Conservation (phyloP, 805 yeast species). For the Danielia reshetovae region DNA sequence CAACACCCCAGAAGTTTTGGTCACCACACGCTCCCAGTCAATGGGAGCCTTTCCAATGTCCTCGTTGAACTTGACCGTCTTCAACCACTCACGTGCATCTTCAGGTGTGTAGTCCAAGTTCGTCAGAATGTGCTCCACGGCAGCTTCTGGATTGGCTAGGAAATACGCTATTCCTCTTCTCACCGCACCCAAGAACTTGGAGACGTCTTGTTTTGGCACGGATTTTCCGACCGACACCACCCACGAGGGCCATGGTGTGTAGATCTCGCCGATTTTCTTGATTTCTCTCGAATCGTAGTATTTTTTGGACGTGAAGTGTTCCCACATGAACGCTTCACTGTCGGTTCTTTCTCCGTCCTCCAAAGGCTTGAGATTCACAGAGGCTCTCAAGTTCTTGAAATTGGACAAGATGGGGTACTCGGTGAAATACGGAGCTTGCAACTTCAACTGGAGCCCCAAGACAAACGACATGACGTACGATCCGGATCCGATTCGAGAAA, state of each 20-base stretch:
- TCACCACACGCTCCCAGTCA: conserved; percentile 48
- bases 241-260: conserved; percentile 98
- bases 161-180: conserved; percentile 69
- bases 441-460: conserved; percentile 58
- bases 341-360: conserved; percentile 31
- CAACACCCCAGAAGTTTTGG: conserved; percentile 54
- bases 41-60: conserved; percentile 32
- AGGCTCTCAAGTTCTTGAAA: conserved; percentile 72
- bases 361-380: conserved; percentile 55
- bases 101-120: conserved; percentile 72
- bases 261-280: conserved; percentile 79
- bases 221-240: conserved; percentile 56
- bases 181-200: conserved; percentile 49
- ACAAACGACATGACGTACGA: conserved; percentile 90
- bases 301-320: conserved; percentile 80
- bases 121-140: conserved; percentile 57
- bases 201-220: conserved; percentile 24
- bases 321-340: conserved; percentile 95
- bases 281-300: conserved; percentile 79
- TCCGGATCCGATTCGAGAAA: conserved; percentile 86
- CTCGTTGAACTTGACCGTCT: conserved; percentile 65
- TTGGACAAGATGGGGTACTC: conserved; percentile 58
- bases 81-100: conserved; percentile 80
- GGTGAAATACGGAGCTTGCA: conserved; percentile 47
- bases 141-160: conserved; percentile 55